Percentiles rank a stretch among this genome's conserved stretches.
Evolutionary conservation across 139 green algal species (phyloP).

Genomic region (Auxenochlorella protothecoides): DNA sequence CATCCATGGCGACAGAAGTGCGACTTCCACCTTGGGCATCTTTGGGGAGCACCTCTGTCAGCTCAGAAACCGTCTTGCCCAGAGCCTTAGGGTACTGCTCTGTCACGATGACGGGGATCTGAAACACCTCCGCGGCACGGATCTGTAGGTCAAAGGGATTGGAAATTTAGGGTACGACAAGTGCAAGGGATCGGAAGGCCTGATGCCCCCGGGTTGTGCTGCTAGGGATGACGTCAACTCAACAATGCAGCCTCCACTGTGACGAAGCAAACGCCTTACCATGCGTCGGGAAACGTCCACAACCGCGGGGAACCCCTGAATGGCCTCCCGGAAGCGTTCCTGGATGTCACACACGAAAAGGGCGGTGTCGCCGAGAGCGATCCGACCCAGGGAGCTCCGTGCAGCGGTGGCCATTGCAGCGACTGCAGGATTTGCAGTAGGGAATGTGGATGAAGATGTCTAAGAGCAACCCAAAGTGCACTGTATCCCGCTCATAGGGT

Average conservation of each 20-base stretch:
- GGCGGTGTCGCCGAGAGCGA: slow-evolving; percentile 29
- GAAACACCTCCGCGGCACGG: slow-evolving; percentile 35
- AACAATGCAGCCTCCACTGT: not conserved
- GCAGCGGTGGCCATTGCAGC: no score
- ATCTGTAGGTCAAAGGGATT: slow-evolving; percentile 24
- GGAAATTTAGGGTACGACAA: not conserved
- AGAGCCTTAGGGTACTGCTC: slow-evolving; percentile 82
- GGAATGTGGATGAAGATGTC: no score
- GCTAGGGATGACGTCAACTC: no score
- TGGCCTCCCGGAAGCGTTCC: slow-evolving; percentile 60
- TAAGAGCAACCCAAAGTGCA: no score
- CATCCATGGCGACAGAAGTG: slow-evolving; percentile 5
- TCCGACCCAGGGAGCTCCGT: not conserved
- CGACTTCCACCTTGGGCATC: slow-evolving; percentile 28
- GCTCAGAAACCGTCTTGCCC: slow-evolving; percentile 55
- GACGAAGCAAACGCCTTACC: slow-evolving; percentile 13
- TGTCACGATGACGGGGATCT: slow-evolving; percentile 63
- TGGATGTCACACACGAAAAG: slow-evolving; percentile 71
- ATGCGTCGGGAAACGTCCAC: slow-evolving; percentile 47
- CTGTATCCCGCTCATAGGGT: no score
- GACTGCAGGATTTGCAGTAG: no score
- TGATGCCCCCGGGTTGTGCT: not conserved
- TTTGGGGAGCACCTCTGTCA: slow-evolving; percentile 37
- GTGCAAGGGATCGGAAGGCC: not conserved
- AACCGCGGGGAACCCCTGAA: slow-evolving; percentile 45